phyloP scores from a whole-genome alignment of 768 basidiomycete genomes.

The Lentinus tigrinus region DNA sequence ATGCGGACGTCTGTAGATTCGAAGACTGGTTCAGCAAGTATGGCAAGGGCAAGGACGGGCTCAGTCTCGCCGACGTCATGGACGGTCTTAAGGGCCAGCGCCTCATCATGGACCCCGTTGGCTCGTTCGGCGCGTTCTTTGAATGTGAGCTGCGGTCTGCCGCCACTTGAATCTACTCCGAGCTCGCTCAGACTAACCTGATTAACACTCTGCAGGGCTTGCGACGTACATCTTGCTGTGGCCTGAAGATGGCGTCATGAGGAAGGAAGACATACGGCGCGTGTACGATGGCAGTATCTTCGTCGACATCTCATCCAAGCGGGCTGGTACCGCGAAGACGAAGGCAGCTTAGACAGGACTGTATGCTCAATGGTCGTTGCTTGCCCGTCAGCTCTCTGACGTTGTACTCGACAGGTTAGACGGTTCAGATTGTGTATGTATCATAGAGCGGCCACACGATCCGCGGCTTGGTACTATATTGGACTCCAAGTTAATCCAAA shows the following conservation, averaged over 20 bases:
- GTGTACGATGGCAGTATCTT: conserved; percentile 42
- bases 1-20: conserved; percentile 23
- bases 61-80: conserved; percentile 28
- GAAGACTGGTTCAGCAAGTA: conserved; percentile 45
- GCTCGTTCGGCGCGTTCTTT: conserved; percentile 34
- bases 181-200: background rate
- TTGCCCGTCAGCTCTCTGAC: no score
- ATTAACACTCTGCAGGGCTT: conserved; percentile 21
- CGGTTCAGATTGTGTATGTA: no score
- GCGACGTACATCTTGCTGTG: conserved; percentile 39
- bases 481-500: no score
- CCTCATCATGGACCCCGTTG: conserved; percentile 36
- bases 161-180: background rate
- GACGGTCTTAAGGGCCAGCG: conserved; percentile 37
- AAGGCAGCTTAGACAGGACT: no score
- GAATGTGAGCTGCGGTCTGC: conserved; percentile 28
- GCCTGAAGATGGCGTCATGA: conserved; percentile 38
- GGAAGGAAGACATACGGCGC: conserved; percentile 41
- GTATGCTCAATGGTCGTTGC: no score
- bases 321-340: conserved; percentile 16
- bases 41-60: conserved; percentile 20
- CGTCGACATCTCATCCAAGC: conserved; percentile 31
- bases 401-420: no score
- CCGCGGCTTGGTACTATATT: no score
- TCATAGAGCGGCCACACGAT: no score